Evolutionary conservation across 2,329 filamentous ascomycete species (phyloP).

Genomic region (Aspergillus sp.): DNA sequence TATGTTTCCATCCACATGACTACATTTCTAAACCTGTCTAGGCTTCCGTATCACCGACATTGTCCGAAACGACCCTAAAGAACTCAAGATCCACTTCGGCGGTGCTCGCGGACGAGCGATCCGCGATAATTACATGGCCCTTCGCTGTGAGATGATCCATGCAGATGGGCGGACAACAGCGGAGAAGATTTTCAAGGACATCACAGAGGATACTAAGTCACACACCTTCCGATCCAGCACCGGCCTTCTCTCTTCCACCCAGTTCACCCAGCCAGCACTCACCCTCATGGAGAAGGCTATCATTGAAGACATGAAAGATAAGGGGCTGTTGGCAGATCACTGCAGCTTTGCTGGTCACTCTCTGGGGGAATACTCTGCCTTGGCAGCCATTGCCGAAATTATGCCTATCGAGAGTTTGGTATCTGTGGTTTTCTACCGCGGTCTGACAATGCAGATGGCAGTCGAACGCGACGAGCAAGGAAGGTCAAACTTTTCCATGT

Average conservation of each 20-base stretch:
- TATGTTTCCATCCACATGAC: neutral
- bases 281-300: conserved; percentile 98
- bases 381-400: conserved; percentile 88
- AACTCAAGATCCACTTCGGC: conserved; percentile 94
- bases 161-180: conserved; percentile 49
- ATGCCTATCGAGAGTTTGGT: conserved; percentile 96
- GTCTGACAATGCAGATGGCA: conserved; percentile 97
- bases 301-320: conserved; percentile 94
- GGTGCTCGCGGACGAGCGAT: conserved; percentile 92
- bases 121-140: conserved; percentile 95
- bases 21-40: neutral
- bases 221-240: conserved; percentile 94
- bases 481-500: conserved; percentile 96
- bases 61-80: conserved; percentile 96
- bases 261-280: conserved; percentile 93
- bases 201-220: conserved; percentile 81
- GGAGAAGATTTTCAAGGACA: conserved; percentile 96
- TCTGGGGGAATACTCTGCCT: conserved; percentile 91
- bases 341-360: conserved; percentile 96
- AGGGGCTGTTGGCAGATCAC: conserved; percentile 86
- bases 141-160: conserved; percentile 69
- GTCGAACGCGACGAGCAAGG: conserved; percentile 89
- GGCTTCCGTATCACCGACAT: conserved; percentile 90
- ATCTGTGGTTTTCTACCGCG: conserved; percentile 95
- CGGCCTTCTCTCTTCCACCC: conserved; percentile 87